A percentile compares a stretch with the other conserved stretches of the same genome.
Evolutionary conservation across 2,329 filamentous ascomycete genomes (phyloP).

Genomic region (Arthrobotrys iridis): DNA sequence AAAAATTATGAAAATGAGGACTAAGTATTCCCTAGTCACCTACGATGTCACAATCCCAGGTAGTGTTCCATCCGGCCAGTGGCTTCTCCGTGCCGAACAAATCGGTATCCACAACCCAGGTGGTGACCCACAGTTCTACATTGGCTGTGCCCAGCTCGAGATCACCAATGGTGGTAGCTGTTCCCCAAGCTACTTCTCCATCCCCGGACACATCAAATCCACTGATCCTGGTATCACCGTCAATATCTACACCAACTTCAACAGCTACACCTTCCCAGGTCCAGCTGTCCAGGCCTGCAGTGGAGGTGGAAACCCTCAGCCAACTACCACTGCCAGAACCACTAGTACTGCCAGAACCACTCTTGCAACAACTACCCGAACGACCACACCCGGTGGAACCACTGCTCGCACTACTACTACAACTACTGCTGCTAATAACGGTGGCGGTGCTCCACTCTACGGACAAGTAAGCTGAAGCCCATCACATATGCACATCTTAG

Average conservation of each 20-base stretch:
- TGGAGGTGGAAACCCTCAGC: slow-evolving; percentile 1
- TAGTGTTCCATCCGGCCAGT: slow-evolving; percentile 59
- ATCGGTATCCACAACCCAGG: slow-evolving; percentile 59
- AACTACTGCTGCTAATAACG: background rate
- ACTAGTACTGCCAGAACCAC: background rate
- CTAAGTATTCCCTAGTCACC: slow-evolving; percentile 17
- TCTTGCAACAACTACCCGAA: background rate
- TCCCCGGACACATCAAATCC: slow-evolving; percentile 59
- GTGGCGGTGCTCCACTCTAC: slow-evolving; percentile 27
- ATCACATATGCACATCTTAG: background rate
- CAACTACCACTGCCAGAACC: slow-evolving; percentile 35
- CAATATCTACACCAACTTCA: slow-evolving; percentile 60
- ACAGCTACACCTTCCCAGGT: slow-evolving; percentile 59
- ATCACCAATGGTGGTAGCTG: slow-evolving; percentile 59
- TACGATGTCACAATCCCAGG: slow-evolving; percentile 58
- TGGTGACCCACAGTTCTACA: slow-evolving; percentile 60
- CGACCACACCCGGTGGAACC: slow-evolving; percentile 8
- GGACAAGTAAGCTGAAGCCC: slow-evolving; percentile 22
- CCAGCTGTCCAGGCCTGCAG: slow-evolving; percentile 55
- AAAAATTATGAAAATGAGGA: background rate
- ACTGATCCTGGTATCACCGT: slow-evolving; percentile 58
- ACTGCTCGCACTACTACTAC: slow-evolving; percentile 27
- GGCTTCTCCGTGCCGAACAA: slow-evolving; percentile 61
- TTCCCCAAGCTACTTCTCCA: slow-evolving; percentile 60
- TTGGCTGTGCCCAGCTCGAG: slow-evolving; percentile 60